Base-by-base conservation (phyloP, 225 moss, liverwort and hornwort genomes). In the Pleurozium schreberi region DNA sequence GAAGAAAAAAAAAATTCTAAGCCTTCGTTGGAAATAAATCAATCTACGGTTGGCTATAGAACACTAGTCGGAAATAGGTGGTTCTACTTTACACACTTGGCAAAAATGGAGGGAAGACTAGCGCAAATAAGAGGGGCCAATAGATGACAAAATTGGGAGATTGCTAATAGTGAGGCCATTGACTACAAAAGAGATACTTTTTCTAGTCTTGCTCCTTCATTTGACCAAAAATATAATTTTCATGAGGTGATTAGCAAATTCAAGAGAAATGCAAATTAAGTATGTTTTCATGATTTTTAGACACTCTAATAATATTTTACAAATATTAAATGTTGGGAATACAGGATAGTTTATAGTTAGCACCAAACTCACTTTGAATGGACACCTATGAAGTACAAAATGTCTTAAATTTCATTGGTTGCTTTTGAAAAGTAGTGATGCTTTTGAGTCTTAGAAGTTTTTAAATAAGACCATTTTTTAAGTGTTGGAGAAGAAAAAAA, bases 201-300 rank as follows among this genome's bases (percentile, higher is more conserved):
- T 78, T 17, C 2, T 55, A n/a, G 17, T 4, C 17, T 19, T 13
- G 13, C 21, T 34, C 21, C 1, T 10, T 77, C 2, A 6, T 36
- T 53, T 4, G 25, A 25, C 9, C 0, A 2, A 76, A 53, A 25
- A 10, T 9, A 18, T 18, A 8, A 14, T 8, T 8, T 23, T 38
- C 15, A 55, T 55, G 55, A 38, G 10, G 16, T 38, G 38, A 25
- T 15, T 15, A 38, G 55, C 0, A 0, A 77, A 53, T 8, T 14
- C 36, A 23, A 53, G 38, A 38, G 23, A 55, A 77, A 75, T 75
- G 75, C 33, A 75, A 21, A 1, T 22, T 5, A 52, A 52, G 8
- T 21, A 4, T 11, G 7, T 11, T 75, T 34, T 75, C 0, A 0
- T 20, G 16, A 34, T 50, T 50, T 47, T 13, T 1, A 0, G 1